phyloP scores from a whole-genome alignment of 495 filamentous ascomycete species.

The Aspergillus leporis region DNA sequence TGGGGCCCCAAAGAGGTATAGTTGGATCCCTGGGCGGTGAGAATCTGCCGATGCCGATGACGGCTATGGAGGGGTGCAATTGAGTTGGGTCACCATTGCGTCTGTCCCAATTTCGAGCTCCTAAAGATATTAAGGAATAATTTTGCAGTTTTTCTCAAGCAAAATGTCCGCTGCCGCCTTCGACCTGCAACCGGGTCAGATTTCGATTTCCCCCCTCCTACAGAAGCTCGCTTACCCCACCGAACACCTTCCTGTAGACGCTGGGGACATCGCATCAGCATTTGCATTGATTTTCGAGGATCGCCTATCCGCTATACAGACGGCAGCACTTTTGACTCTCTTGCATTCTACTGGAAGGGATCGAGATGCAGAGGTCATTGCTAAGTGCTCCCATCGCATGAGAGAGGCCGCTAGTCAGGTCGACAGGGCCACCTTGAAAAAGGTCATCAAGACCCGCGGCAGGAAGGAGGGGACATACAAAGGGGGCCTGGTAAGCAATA shows the following conservation, averaged over 20 bases:
- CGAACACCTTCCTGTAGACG: conserved; percentile 56
- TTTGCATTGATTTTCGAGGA: conserved; percentile 88
- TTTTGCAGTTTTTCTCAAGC: neutral
- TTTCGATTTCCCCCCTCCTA: conserved; percentile 81
- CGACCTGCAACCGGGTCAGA: conserved; percentile 33
- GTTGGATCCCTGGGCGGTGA: conserved; percentile 21
- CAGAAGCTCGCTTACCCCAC: conserved; percentile 73
- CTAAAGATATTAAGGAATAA: neutral
- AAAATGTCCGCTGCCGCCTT: conserved; percentile 24
- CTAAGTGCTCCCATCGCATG: conserved; percentile 70
- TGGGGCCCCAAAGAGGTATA: conserved; percentile 21
- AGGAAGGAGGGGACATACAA: conserved; percentile 67
- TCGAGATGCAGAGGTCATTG: conserved; percentile 74
- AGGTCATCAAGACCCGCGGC: conserved; percentile 56
- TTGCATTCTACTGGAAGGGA: conserved; percentile 86
- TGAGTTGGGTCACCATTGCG: neutral
- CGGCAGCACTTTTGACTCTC: conserved; percentile 79
- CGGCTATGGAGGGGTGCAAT: neutral
- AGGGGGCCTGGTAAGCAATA: conserved; percentile 61
- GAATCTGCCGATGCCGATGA: conserved; percentile 25
- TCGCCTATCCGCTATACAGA: conserved; percentile 77
- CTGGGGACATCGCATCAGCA: conserved; percentile 81
- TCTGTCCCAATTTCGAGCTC: neutral
- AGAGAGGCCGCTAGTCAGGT: conserved; percentile 66
- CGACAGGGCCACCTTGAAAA: conserved; percentile 57